Evolutionary conservation across 83 land plant genomes (phyloP), one percentile per base, ranked within the genome.

Genomic region (Picea abies): DNA sequence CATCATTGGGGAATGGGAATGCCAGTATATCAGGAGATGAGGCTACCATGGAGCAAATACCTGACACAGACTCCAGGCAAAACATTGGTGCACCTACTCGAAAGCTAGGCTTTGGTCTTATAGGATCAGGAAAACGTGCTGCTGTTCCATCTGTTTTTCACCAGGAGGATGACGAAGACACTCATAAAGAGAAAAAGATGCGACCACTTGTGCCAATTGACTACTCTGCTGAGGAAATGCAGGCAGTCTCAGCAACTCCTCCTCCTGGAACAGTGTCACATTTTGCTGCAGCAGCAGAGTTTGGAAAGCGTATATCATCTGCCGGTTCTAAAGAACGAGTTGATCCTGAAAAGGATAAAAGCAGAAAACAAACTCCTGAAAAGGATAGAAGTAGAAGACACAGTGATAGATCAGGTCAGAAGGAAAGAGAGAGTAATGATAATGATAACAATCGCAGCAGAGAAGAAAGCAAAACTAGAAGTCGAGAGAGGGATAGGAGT

Each of bases 161-260:
- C 37, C 91, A 93, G 83, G 99, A 98, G 83, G 99, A 98, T 72
- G 99, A 98, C 76, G 99, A 98, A 78, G 99, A 92, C 68, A 84
- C 81, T 11, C 92, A 91, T 39, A 95, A 93, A 84, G 97, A 93
- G 6, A 92, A 92, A 80, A 95, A 86, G 82, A 87, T 98, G 89
- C 90, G 99, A 47, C 94, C 94, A 32, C 80, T 98, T 73, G 99
- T 98, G 49, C 99, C 99, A 8, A 93, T 98, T 82, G 99, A 98
- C 83, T 98, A 98, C 73, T 90, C 99, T 39, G 92, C 93, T 12
- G 99, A 98, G 85, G 99, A 98, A 86, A 87, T 96, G 85, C 94
- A 98, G 84, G 98, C 91, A 23, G 95, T 93, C 25, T 87, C 93
- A 29, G 81, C 89, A 39, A 23, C 86, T 65, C 80, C 58, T 79